These are phyloP conservation scores for Populus euphratica DNA, from an alignment of 345 rosid genomes.

Conservation along the genomic window DNA sequence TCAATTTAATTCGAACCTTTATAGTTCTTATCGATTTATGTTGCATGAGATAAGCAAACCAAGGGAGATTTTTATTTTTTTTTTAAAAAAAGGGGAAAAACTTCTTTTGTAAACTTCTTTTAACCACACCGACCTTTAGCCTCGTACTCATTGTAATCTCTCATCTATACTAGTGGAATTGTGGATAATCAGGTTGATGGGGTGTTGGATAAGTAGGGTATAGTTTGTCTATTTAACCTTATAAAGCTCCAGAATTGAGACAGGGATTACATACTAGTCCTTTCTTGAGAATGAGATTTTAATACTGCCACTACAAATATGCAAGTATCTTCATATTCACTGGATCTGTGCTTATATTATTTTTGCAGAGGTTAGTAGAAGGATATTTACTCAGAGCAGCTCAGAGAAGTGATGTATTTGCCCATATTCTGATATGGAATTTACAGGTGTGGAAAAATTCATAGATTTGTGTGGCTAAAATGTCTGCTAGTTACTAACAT, in stretches of 20 bases:
- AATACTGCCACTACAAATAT: neutral
- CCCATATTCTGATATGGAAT: constrained; percentile 98
- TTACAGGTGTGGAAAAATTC: constrained; percentile 57
- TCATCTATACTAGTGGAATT: neutral
- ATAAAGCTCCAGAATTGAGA: constrained; percentile 4
- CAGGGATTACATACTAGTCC: neutral
- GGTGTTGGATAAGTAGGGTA: constrained; percentile 7
- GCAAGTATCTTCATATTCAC: neutral
- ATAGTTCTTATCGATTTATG: neutral
- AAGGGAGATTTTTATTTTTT: neutral
- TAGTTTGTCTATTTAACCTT: neutral
- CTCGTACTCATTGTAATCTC: neutral
- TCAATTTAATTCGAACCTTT: neutral
- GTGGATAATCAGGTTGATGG: neutral
- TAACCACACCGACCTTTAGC: neutral
- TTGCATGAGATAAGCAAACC: neutral
- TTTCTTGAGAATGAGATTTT: neutral
- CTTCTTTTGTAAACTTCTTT: neutral
- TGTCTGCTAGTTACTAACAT: constrained; percentile 4
- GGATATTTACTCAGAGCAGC: constrained; percentile 97
- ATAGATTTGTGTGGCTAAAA: constrained; percentile 12
- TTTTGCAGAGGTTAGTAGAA: constrained; percentile 81
- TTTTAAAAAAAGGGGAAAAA: neutral
- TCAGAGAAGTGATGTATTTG: constrained; percentile 92
- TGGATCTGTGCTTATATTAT: neutral